Base-by-base conservation (phyloP, 140 eudicot genomes). In the Anethum foeniculum region DNA sequence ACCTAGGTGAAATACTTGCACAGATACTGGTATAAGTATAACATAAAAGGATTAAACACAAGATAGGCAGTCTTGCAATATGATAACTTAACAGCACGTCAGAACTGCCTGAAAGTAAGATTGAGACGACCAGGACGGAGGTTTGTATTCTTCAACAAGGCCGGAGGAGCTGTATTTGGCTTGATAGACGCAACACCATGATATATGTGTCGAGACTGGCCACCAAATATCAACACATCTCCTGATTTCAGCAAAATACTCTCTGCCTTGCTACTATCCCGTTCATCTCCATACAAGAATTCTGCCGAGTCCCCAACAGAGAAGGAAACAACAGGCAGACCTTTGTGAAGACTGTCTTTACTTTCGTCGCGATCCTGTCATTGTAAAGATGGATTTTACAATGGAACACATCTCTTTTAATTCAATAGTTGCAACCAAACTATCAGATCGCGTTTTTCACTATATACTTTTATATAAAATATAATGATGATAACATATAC, bases 181-280 rank as follows among this genome's bases (percentile, higher is more conserved):
- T 0, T 10, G 81, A 94, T 84, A 19, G 54, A 36, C 38, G 86
- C 32, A 32, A 94, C 93, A 38, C 97, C 98, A 87, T 94, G 98
- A 81, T 82, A 94, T 54, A 94, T 74, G 28, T 39, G 80, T 83
- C 97, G 89, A 14, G 98, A 90, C 82, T 92, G 77, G 43, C 98
- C 98, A 36, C 98, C 97, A 62, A 89, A 94, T 83, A 94, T 86
- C 84, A 92, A 76, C 27, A 94, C 94, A 76, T 94, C 97, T 41
- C 97, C 98, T n/a, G 98, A 94, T 80, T 92, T 91, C 80, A 94
- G 75, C 7, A 30, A 52, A 4, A 92, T 88, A 32, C 87, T 92
- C 0, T 86, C 81, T 8, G 93, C 92, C 80, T 85, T 86, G 10
- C 82, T 85, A 49, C 82, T 27, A 80, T 81, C 90, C 77, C 90